Evolutionary conservation across 1,284 basidiomycete genomes (phyloP).

Genomic region (Rhodotorula sp.): DNA sequence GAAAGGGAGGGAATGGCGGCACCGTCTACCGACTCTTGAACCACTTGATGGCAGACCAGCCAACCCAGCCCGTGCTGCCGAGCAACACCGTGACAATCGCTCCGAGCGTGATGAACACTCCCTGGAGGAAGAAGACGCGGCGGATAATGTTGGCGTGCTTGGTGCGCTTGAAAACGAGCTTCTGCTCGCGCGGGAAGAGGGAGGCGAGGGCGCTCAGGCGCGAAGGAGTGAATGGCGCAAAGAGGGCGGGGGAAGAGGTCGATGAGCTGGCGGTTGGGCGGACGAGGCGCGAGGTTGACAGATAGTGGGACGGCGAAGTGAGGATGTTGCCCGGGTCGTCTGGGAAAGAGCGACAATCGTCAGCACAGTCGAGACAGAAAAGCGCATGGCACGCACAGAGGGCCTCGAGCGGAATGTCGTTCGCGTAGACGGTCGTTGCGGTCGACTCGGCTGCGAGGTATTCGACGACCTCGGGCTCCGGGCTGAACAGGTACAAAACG

Average conservation of each 20-base stretch:
- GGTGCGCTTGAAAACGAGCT: background rate
- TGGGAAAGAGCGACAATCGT: background rate
- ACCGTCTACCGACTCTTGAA: background rate
- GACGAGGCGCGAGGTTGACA: background rate
- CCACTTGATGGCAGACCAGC: background rate
- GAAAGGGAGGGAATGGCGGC: too few species aligned
- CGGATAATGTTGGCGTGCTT: conserved; percentile 2
- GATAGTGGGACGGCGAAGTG: background rate
- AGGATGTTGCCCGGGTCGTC: background rate
- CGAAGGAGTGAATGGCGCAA: conserved; percentile 19
- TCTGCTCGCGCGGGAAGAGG: background rate
- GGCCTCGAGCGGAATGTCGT: conserved; percentile 8
- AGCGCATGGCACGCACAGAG: conserved; percentile 2
- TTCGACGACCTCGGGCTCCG: background rate
- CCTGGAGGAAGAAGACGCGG: conserved; percentile 22
- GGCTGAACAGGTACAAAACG: conserved; percentile 3
- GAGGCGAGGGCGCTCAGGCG: conserved; percentile 1
- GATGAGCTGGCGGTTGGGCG: background rate
- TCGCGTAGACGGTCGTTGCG: background rate
- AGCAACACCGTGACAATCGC: conserved; percentile 2
- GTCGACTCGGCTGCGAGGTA: conserved; percentile 13
- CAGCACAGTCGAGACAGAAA: too few species aligned
- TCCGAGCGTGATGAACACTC: conserved; percentile 14
- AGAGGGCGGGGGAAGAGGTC: background rate
- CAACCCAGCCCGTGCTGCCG: conserved; percentile 1